These are phyloP conservation scores for Hyaloperonospora arabidopsidis DNA, from an alignment of 352 stramenopile genomes.

Conservation along the genomic window DNA sequence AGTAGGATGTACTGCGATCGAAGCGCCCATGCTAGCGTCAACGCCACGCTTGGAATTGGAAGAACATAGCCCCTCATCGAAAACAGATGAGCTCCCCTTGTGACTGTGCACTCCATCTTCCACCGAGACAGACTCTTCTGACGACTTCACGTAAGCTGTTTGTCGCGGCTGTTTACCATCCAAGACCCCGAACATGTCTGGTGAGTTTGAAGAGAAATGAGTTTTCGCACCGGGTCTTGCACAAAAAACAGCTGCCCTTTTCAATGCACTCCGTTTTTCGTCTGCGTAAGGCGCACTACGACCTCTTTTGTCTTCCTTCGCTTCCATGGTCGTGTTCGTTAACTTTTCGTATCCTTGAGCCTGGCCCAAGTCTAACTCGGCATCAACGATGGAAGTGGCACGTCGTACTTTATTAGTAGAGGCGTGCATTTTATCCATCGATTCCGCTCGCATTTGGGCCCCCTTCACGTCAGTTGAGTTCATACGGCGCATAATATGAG, in stretches of 20 bases:
- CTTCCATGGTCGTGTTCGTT: too few species aligned
- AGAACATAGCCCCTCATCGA: not conserved
- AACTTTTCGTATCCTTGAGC: conserved; percentile 4
- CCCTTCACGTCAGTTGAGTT: conserved; percentile 5
- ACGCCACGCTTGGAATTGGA: conserved; percentile 3
- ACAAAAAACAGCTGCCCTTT: not conserved
- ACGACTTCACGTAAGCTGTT: not conserved
- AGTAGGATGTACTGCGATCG: not conserved
- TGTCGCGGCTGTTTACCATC: not conserved
- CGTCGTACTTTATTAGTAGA: not conserved
- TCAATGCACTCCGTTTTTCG: too few species aligned
- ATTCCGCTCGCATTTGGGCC: conserved; percentile 1
- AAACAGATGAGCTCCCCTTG: conserved; percentile 2
- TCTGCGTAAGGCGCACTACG: too few species aligned
- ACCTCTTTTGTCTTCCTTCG: too few species aligned
- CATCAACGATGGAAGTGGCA: not conserved
- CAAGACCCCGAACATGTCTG: conserved; percentile 1
- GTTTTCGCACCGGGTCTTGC: not conserved
- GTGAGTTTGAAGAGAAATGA: not conserved
- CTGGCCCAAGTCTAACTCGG: not conserved
- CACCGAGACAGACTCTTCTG: not conserved
- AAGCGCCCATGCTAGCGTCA: not conserved
- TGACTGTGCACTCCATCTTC: not conserved
- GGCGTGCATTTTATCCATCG: not conserved
- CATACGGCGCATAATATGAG: conserved; percentile 1